phyloP scores from a whole-genome alignment of 371 early-diverging fungal genomes.

The Umbelopsis sp. region DNA sequence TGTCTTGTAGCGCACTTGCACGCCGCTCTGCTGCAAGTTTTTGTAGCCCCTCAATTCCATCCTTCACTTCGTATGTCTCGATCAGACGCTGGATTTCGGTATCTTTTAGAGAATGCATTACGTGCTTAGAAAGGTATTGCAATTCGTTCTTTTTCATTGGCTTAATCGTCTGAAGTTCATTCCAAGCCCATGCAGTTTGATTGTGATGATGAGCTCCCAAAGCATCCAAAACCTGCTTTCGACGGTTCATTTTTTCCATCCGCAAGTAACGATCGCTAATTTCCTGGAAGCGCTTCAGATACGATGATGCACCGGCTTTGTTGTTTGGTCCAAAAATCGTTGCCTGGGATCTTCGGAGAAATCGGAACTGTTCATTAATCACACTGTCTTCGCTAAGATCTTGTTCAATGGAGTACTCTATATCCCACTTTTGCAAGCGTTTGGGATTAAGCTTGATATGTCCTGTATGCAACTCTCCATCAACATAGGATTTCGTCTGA shows the following conservation, averaged over 20 bases:
- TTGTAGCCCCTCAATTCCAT: neutral
- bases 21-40: neutral
- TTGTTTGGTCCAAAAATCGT: conserved; percentile 10
- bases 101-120: neutral
- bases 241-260: neutral
- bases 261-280: conserved; percentile 25
- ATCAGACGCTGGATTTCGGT: neutral
- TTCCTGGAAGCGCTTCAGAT: conserved; percentile 16
- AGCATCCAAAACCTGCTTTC: neutral
- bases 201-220: neutral
- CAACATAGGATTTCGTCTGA: conserved; percentile 28
- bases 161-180: neutral
- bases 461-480: conserved; percentile 23
- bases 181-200: neutral
- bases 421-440: conserved; percentile 26
- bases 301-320: conserved; percentile 19
- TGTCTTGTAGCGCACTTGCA: neutral
- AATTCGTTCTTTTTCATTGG: neutral
- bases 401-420: conserved; percentile 25
- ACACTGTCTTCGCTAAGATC: neutral
- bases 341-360: conserved; percentile 31
- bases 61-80: neutral
- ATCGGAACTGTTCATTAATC: conserved; percentile 20
- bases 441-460: conserved; percentile 23
- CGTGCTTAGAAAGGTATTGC: neutral